Percentiles rank a stretch among this genome's conserved stretches.
Evolutionary conservation across 768 basidiomycete genomes (phyloP).

Genomic region (Pisolithus marmoratus): DNA sequence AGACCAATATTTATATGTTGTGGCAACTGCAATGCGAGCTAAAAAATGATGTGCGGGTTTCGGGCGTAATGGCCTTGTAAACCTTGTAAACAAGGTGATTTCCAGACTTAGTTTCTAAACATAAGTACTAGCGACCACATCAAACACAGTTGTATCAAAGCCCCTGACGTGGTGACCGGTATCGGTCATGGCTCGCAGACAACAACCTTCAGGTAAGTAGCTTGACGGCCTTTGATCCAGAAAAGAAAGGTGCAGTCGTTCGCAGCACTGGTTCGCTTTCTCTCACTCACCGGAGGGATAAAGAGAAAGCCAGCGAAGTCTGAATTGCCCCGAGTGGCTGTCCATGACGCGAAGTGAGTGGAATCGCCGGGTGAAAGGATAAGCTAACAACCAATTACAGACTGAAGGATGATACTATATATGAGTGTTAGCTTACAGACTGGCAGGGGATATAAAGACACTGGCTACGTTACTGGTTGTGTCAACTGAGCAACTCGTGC

Average conservation of each 20-base stretch:
- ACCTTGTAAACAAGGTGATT: too few relatives aligned
- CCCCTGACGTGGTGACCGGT: too few relatives aligned
- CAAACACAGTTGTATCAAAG: too few relatives aligned
- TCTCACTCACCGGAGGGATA: constrained; percentile 5
- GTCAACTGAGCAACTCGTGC: constrained; percentile 14
- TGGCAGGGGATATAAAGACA: constrained; percentile 11
- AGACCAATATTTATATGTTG: too few relatives aligned
- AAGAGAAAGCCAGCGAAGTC: constrained; percentile 12
- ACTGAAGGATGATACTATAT: constrained; percentile 18
- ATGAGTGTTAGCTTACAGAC: constrained; percentile 11
- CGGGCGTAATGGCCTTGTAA: too few relatives aligned
- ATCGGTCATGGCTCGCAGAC: not conserved
- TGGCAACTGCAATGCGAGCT: too few relatives aligned
- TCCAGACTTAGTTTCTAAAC: too few relatives aligned
- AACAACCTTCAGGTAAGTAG: too few relatives aligned
- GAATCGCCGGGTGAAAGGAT: constrained; percentile 6
- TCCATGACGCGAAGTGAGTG: not conserved
- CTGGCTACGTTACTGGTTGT: constrained; percentile 1
- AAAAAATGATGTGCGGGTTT: too few relatives aligned
- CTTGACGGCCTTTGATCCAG: constrained; percentile 6
- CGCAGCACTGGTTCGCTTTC: not conserved
- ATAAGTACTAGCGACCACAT: too few relatives aligned
- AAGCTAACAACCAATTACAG: constrained; percentile 25
- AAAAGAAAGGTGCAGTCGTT: constrained; percentile 14
- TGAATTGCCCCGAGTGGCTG: not conserved